phyloP scores from a whole-genome alignment of 2,329 filamentous ascomycete genomes.

The Teratosphaeria zuluensis region DNA sequence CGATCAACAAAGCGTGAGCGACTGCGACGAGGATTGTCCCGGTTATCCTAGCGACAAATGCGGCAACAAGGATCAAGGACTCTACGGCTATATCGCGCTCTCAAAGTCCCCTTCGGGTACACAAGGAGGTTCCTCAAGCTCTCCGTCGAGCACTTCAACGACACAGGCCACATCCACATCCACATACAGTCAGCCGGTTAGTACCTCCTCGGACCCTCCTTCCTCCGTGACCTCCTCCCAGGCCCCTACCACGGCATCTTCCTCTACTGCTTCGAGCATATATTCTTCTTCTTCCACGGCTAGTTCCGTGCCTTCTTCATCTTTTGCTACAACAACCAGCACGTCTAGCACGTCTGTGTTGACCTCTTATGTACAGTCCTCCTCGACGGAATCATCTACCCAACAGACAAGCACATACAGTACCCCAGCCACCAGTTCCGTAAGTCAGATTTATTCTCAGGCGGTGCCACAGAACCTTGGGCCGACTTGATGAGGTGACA shows the following conservation, averaged over 20 bases:
- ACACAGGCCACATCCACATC: constrained; percentile 1
- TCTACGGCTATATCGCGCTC: constrained; percentile 59
- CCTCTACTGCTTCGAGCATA: constrained; percentile 1
- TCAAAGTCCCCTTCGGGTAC: constrained; percentile 48
- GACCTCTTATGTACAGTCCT: constrained; percentile 8
- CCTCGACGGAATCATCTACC: constrained; percentile 2
- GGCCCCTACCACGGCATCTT: background rate
- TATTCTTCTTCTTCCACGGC: constrained; percentile 7
- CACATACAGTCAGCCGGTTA: constrained; percentile 13
- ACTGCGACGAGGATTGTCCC: constrained; percentile 53
- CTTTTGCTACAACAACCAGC: constrained; percentile 5
- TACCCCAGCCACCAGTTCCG: constrained; percentile 13
- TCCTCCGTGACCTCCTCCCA: constrained; percentile 1
- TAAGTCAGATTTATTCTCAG: constrained; percentile 17
- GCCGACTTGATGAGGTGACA: background rate
- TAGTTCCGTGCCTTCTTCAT: constrained; percentile 8
- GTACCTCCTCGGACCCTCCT: constrained; percentile 10
- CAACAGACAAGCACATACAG: background rate
- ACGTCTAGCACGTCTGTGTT: constrained; percentile 2
- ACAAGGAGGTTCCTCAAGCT: constrained; percentile 22
- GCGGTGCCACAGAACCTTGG: constrained; percentile 16
- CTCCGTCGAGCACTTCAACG: constrained; percentile 10
- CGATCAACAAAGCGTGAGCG: constrained; percentile 26
- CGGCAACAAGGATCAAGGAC: constrained; percentile 43
- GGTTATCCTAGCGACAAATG: constrained; percentile 60